Conservation (phyloP, 176 grass and related monocot species). For the Guadua angustifolia region DNA sequence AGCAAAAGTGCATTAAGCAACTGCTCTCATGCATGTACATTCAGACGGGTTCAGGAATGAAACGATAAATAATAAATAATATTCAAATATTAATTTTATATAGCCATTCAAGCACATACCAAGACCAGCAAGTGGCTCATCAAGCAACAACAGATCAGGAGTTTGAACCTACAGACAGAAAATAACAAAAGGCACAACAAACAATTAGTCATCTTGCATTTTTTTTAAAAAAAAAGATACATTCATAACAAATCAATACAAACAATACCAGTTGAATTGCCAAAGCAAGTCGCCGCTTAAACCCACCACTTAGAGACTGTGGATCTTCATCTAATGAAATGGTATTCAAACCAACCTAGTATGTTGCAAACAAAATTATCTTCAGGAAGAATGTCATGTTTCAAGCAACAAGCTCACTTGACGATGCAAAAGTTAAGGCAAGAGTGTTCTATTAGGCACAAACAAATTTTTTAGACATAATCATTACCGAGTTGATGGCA, state of each 20-base stretch:
- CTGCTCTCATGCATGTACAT: background rate
- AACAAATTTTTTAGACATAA: background rate
- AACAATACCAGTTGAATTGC: conserved; percentile 83
- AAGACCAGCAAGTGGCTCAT: conserved; percentile 84
- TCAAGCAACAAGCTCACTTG: conserved; percentile 9
- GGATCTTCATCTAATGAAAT: conserved; percentile 84
- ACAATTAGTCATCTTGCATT: background rate
- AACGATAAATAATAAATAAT: background rate
- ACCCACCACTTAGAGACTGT: conserved; percentile 82
- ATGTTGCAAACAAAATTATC: conserved; percentile 5
- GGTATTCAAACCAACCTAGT: conserved; percentile 73
- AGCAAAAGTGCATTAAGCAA: background rate
- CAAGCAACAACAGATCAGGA: conserved; percentile 85
- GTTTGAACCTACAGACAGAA: conserved; percentile 71
- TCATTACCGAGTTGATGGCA: conserved; percentile 70
- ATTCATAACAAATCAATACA: background rate
- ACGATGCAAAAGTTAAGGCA: background rate
- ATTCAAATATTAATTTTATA: background rate
- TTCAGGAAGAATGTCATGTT: background rate
- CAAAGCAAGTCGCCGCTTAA: conserved; percentile 80
- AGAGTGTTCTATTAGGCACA: background rate
- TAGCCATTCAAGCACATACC: conserved; percentile 53
- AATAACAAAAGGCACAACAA: background rate
- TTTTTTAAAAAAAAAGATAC: background rate
- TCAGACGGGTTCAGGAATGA: background rate